Evolutionary conservation across 768 basidiomycete species (phyloP).

Genomic region (Boletus pseudo-olivaceus): DNA sequence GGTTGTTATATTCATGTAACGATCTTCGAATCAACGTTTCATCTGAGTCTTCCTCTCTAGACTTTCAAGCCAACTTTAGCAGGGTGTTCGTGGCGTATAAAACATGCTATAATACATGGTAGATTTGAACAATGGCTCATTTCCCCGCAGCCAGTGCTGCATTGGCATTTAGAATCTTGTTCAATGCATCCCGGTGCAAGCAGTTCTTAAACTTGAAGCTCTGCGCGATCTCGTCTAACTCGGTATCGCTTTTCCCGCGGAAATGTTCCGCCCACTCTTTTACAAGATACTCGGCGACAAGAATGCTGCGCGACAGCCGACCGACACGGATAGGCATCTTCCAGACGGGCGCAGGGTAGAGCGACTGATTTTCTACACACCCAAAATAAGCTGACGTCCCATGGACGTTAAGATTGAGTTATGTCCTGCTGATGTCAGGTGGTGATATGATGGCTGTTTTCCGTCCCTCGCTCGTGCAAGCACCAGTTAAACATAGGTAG

Average conservation of each 20-base stretch:
- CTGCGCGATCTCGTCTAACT: slow-evolving; percentile 70
- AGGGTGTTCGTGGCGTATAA: background rate
- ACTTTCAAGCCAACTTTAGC: no score
- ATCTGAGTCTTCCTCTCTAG: no score
- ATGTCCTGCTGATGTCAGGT: no score
- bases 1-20: background rate
- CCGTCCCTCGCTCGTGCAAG: no score
- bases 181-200: slow-evolving; percentile 62
- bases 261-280: slow-evolving; percentile 75
- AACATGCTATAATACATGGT: background rate
- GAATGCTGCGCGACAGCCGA: slow-evolving; percentile 60
- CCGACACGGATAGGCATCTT: slow-evolving; percentile 52
- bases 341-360: slow-evolving; percentile 68
- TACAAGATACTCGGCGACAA: slow-evolving; percentile 68
- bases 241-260: slow-evolving; percentile 49
- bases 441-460: no score
- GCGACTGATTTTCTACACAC: slow-evolving; percentile 39
- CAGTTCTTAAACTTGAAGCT: slow-evolving; percentile 74
- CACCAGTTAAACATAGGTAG: no score
- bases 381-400: no score
- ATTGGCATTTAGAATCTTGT: slow-evolving; percentile 47
- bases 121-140: background rate
- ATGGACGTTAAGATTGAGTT: no score
- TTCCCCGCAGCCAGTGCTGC: slow-evolving; percentile 21
- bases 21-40: no score